These are phyloP conservation scores for Raphanus hybrid DNA, from an alignment of 441 rosid species.

Conservation along the genomic window DNA sequence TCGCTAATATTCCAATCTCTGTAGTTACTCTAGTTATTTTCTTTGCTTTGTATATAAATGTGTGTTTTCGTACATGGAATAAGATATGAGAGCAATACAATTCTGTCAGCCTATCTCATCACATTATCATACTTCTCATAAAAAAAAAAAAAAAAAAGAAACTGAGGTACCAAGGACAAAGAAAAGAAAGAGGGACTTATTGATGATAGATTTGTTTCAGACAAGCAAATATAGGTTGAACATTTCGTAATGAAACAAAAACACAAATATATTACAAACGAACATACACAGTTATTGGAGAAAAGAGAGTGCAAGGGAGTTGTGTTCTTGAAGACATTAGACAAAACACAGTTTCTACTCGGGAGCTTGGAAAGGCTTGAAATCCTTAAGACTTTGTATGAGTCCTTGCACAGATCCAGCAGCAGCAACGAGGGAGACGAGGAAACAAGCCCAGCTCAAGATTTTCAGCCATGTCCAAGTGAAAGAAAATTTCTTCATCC, in stretches of 20 bases:
- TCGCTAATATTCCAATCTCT: not conserved
- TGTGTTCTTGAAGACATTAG: conserved; percentile 12
- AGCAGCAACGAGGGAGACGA: conserved; percentile 68
- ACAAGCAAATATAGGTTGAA: conserved; percentile 22
- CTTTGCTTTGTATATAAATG: not conserved
- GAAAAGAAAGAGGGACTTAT: not conserved
- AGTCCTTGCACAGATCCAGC: conserved; percentile 83
- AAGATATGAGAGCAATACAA: conserved; percentile 1
- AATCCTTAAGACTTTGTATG: conserved; percentile 58
- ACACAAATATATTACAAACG: conserved; percentile 18
- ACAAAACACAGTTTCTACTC: conserved; percentile 31
- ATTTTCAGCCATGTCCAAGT: conserved; percentile 78
- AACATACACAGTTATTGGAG: conserved; percentile 28
- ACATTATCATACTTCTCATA: conserved; percentile 9
- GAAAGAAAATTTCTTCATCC: conserved; percentile 54
- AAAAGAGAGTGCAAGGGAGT: conserved; percentile 14
- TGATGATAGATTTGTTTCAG: conserved; percentile 18
- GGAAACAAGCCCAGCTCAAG: conserved; percentile 58
- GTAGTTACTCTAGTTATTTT: not conserved
- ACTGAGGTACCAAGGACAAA: not conserved
- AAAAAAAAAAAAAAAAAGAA: not conserved
- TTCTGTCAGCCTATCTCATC: not conserved
- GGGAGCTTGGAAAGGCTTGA: conserved; percentile 66
- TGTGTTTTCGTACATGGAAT: not conserved
- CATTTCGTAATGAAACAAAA: not conserved